Percentiles rank a stretch among this genome's conserved stretches.
phyloP scores from a whole-genome alignment of 2,329 filamentous ascomycete genomes.

The Trichothecium roseum region DNA sequence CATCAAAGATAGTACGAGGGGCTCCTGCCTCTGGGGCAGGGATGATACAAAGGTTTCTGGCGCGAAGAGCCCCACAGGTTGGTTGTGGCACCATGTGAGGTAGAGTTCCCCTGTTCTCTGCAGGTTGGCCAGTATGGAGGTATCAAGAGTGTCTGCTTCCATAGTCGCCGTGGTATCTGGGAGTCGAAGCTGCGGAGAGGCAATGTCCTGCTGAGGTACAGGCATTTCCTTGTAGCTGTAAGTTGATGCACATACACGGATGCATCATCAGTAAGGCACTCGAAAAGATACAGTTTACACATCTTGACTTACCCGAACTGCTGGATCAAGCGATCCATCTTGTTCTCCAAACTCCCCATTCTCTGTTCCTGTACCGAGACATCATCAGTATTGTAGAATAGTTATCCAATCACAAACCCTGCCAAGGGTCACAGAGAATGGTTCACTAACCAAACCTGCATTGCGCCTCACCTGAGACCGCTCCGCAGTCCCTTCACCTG shows the following conservation, averaged over 20 bases:
- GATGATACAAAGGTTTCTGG: slow-evolving; percentile 26
- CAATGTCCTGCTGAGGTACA: slow-evolving; percentile 1
- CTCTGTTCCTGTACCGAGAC: slow-evolving; percentile 18
- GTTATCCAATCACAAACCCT: too few relatives aligned
- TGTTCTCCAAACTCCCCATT: slow-evolving; percentile 19
- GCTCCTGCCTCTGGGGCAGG: slow-evolving; percentile 23
- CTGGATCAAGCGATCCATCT: slow-evolving; percentile 12
- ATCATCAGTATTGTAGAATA: slow-evolving; percentile 2
- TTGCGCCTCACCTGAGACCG: too few relatives aligned
- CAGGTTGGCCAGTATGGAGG: too few relatives aligned
- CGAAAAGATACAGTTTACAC: too few relatives aligned
- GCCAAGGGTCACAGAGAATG: too few relatives aligned
- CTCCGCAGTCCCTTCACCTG: too few relatives aligned
- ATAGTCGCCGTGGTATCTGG: too few relatives aligned
- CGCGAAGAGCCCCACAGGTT: slow-evolving; percentile 37
- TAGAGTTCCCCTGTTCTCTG: slow-evolving; percentile 23
- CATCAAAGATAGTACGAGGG: slow-evolving; percentile 22
- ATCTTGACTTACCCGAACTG: too few relatives aligned
- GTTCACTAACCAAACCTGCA: too few relatives aligned
- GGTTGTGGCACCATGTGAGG: slow-evolving; percentile 35
- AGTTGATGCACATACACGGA: not conserved
- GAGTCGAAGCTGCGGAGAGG: too few relatives aligned
- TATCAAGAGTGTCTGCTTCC: too few relatives aligned
- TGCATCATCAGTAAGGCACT: not conserved
- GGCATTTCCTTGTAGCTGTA: slow-evolving; percentile 2